phyloP scores from a whole-genome alignment of 2,329 filamentous ascomycete species.

The Ophiostoma novo-ulmi region DNA sequence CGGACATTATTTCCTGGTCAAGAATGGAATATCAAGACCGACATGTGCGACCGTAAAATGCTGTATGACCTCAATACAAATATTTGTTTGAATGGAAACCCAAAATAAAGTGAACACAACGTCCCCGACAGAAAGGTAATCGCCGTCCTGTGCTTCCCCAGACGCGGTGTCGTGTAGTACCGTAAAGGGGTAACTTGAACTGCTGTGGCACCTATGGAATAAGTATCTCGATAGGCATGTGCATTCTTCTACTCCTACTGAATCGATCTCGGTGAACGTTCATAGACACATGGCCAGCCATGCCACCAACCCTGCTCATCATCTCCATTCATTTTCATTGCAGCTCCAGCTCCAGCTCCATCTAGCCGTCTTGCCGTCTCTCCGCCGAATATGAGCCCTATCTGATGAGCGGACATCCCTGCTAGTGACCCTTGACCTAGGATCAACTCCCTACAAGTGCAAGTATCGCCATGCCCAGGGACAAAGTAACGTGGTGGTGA shows the following conservation, averaged over 20 bases:
- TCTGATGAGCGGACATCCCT: neutral
- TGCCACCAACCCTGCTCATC: neutral
- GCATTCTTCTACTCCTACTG: neutral
- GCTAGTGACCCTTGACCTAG: neutral
- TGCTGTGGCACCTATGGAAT: neutral
- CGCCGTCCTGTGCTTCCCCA: constrained; percentile 16
- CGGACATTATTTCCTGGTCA: neutral
- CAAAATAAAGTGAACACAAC: neutral
- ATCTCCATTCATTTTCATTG: neutral
- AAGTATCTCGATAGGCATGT: neutral
- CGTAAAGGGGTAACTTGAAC: neutral
- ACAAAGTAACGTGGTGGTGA: constrained; percentile 8
- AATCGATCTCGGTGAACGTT: constrained; percentile 3
- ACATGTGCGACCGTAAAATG: neutral
- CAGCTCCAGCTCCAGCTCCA: neutral
- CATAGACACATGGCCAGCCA: neutral
- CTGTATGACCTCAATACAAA: neutral
- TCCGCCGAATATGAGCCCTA: neutral
- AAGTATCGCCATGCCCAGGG: neutral
- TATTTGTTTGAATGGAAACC: neutral
- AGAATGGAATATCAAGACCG: neutral
- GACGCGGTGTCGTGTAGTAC: neutral
- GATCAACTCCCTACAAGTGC: neutral
- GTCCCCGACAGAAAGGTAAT: constrained; percentile 13
- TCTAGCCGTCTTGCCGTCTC: neutral